Conservation (phyloP, 352 stramenopile genomes). For the Pythium rishiriense region DNA sequence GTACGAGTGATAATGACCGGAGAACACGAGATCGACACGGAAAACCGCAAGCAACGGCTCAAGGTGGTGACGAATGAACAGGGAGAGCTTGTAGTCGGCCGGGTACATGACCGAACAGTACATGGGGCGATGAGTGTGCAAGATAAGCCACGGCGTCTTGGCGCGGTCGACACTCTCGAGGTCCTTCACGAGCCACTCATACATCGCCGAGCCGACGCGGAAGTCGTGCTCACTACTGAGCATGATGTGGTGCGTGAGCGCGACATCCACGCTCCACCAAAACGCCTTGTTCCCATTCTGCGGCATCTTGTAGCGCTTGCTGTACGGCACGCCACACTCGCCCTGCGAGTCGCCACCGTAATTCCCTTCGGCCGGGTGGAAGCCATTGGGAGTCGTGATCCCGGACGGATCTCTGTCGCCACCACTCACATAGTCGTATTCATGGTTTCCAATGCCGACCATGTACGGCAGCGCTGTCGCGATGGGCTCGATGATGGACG, state of each 20-base stretch:
- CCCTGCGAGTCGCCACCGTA: constrained; percentile 46
- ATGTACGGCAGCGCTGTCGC: constrained; percentile 66
- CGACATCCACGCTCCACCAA: constrained; percentile 36
- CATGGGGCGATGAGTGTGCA: constrained; percentile 34
- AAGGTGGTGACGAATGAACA: constrained; percentile 18
- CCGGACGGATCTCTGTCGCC: constrained; percentile 41
- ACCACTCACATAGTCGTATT: constrained; percentile 41
- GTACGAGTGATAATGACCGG: constrained; percentile 37
- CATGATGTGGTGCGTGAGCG: constrained; percentile 30
- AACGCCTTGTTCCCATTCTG: constrained; percentile 31
- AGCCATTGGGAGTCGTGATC: constrained; percentile 26
- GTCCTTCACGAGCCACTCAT: constrained; percentile 34
- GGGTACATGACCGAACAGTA: constrained; percentile 30
- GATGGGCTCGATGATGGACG: constrained; percentile 73
- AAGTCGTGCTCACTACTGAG: constrained; percentile 38
- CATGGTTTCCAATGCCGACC: constrained; percentile 44
- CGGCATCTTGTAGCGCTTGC: constrained; percentile 62
- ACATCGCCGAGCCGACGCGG: constrained; percentile 22
- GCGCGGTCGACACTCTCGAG: constrained; percentile 31
- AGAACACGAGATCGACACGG: constrained; percentile 32
- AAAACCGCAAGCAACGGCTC: constrained; percentile 30
- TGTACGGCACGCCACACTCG: constrained; percentile 72
- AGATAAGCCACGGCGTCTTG: constrained; percentile 34
- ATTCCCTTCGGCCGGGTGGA: constrained; percentile 28
- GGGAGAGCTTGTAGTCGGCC: constrained; percentile 21